Evolutionary conservation across 1,139 yeast genomes (phyloP), one percentile per base, ranked within the genome.

Genomic region (Wickerhamomyces sp.): DNA sequence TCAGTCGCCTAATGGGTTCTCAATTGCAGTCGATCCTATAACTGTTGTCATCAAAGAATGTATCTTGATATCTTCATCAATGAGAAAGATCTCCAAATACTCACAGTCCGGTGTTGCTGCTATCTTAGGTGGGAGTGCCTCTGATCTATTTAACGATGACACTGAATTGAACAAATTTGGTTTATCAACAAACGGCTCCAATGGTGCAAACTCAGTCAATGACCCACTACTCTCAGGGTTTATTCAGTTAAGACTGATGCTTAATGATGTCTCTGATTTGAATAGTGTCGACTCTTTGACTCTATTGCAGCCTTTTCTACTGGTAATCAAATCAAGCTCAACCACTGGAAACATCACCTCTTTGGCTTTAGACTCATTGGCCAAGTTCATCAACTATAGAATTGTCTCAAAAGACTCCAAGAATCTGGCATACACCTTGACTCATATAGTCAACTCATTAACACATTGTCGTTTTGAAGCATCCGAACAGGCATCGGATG

Each of bases 401-500:
- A 73, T 84, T 27, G 67, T 82, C 15, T 66, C 71, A 37, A 61
- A 63, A 15, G 54, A 64, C 1, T 74, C 81, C 6, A 64, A 66
- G 18, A 76, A 81, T 34, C 75, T 88, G 36, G 79, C 66, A 45
- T 73, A 45, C 44, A 66, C 61, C 44, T 60, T 57, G 61, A 79
- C 61, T 63, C 78, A 63, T 68, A 75, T 67, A 50, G 77, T 84
- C 29, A 77, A 87, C 15, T 85, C 97, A 0, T 75, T 94, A 48
- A 88, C 98, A 0, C 96, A 90, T 60, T 93, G 99, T 65, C 79
- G 96, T 35, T 94, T 93, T 62, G 98, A 93, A 67, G 96, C 96
- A 2, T 87, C 95, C 0, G 97, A 91, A 61, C 96, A 90, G 62
- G 79, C 84, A 37, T 84, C 91, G 37, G 99, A 94, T 65, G 99